These are phyloP conservation scores for Xerocomellus amylosporus DNA, from an alignment of 768 basidiomycete genomes.

Conservation along the genomic window DNA sequence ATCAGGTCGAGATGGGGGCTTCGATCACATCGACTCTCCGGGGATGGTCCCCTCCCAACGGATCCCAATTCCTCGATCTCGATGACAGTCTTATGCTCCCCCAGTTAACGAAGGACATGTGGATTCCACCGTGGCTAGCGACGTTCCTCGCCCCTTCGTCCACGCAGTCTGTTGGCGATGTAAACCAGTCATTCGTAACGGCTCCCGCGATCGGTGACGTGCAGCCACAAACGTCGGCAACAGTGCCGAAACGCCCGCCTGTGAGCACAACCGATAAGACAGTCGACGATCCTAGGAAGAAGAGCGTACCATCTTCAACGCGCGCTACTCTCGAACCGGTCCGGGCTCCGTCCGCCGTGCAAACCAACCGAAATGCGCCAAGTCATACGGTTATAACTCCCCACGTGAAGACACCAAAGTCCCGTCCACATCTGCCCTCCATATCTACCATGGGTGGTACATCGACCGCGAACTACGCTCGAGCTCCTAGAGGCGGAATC, in stretches of 20 bases:
- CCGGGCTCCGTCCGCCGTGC: neutral
- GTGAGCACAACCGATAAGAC: neutral
- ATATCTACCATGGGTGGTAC: neutral
- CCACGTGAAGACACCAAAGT: conserved; percentile 1
- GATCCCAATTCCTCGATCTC: conserved; percentile 26
- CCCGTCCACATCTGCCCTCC: neutral
- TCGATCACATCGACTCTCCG: conserved; percentile 8
- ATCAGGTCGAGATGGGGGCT: neutral
- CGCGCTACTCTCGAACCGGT: conserved; percentile 2
- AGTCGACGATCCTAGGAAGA: neutral
- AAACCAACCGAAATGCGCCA: neutral
- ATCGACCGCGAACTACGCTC: conserved; percentile 4
- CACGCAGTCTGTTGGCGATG: neutral
- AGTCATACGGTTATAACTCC: neutral
- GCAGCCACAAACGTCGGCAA: neutral
- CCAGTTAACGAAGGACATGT: neutral
- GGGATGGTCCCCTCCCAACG: conserved; percentile 29
- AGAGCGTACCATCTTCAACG: neutral
- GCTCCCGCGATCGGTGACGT: neutral
- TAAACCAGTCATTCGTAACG: neutral
- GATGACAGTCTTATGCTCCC: conserved; percentile 15
- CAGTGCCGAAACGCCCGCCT: neutral
- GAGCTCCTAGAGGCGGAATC: conserved; percentile 30
- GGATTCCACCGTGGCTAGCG: conserved; percentile 8
- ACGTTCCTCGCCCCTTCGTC: neutral